phyloP scores from a whole-genome alignment of 192 early-diverging fungal species.

The Coemansia sp. region DNA sequence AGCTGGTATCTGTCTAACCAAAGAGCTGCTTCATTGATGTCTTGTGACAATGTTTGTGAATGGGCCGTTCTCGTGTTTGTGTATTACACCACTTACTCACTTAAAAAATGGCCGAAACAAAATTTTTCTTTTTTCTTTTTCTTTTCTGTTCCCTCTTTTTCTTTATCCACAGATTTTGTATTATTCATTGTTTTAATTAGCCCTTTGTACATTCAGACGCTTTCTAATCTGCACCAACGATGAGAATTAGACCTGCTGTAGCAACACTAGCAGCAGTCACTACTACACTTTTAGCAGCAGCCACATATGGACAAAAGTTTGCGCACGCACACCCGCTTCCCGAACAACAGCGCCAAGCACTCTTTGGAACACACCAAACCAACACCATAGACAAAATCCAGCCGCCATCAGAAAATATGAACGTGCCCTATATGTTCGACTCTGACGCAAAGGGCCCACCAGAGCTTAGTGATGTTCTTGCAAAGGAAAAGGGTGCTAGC shows the following conservation, averaged over 20 bases:
- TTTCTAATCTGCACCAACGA: neutral
- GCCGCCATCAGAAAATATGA: conserved; percentile 11
- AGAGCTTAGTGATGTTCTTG: conserved; percentile 41
- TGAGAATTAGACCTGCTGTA: conserved; percentile 11
- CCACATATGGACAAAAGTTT: conserved; percentile 12
- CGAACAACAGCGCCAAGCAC: conserved; percentile 27
- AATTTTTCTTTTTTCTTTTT: conserved; percentile 9
- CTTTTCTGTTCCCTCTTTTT: neutral
- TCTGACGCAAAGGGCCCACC: conserved; percentile 22
- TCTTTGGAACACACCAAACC: conserved; percentile 6
- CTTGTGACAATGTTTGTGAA: neutral
- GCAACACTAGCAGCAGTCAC: conserved; percentile 19
- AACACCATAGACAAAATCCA: neutral
- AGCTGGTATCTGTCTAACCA: neutral
- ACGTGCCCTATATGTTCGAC: conserved; percentile 37
- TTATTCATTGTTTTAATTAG: neutral
- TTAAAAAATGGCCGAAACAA: neutral
- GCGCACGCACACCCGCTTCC: conserved; percentile 17
- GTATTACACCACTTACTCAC: neutral
- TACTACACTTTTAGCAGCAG: conserved; percentile 10
- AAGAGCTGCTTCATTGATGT: neutral
- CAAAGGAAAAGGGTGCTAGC: conserved; percentile 41
- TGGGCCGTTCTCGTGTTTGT: neutral
- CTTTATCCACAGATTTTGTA: neutral
- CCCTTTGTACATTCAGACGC: neutral